Conservation (phyloP, 768 basidiomycete genomes). For the Holtermannia corniformis region DNA sequence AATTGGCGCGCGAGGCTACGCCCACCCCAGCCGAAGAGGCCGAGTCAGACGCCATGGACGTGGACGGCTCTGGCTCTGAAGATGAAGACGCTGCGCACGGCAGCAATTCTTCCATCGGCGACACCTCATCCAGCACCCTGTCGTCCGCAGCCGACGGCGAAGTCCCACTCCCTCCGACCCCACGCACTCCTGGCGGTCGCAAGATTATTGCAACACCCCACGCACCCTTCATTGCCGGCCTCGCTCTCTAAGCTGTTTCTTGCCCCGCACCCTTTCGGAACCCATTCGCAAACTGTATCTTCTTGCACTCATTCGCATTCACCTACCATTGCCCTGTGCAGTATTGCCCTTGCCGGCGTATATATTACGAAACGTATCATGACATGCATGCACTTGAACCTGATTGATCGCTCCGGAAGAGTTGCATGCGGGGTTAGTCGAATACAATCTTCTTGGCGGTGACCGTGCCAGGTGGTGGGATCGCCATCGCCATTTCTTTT, state of each 20-base stretch:
- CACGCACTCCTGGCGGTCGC: background rate
- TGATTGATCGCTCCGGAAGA: too few relatives aligned
- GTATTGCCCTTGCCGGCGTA: too few relatives aligned
- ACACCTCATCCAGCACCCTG: background rate
- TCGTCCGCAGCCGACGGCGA: background rate
- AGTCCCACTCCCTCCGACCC: background rate
- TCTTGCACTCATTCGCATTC: too few relatives aligned
- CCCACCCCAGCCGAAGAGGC: background rate
- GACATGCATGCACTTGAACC: background rate
- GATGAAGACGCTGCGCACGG: background rate
- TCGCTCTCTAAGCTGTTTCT: background rate
- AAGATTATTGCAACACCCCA: background rate
- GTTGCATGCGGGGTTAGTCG: too few relatives aligned
- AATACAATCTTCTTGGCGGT: constrained; percentile 76
- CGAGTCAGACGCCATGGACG: background rate
- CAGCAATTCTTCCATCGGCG: background rate
- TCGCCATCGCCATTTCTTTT: constrained; percentile 40
- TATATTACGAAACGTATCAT: background rate
- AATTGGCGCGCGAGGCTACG: background rate
- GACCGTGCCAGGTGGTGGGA: constrained; percentile 52
- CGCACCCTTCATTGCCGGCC: background rate
- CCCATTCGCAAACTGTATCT: too few relatives aligned
- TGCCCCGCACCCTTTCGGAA: too few relatives aligned
- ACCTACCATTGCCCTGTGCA: background rate
- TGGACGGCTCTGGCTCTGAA: background rate